Conservation (phyloP, 768 basidiomycete species). For the Phylloporus scabripes region DNA sequence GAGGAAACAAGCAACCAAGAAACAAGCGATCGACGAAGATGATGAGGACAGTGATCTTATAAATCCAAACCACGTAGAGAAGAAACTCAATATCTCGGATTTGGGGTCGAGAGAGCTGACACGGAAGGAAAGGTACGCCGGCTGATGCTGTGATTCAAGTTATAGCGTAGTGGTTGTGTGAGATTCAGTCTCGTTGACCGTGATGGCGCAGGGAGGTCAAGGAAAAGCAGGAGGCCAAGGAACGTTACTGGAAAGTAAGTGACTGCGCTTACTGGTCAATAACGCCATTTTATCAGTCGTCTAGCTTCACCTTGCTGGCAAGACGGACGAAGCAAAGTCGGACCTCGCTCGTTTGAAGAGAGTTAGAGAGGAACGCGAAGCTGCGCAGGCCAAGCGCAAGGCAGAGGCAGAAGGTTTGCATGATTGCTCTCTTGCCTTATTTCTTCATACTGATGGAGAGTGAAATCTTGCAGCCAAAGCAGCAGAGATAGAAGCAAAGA, state of each 20-base stretch:
- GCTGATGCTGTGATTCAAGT: neutral
- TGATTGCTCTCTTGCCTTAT: neutral
- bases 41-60: constrained; percentile 66
- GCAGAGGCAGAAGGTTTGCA: constrained; percentile 79
- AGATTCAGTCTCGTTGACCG: neutral
- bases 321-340: constrained; percentile 86
- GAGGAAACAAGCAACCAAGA: constrained; percentile 63
- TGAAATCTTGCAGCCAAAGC: constrained; percentile 47
- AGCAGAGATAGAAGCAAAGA: constrained; percentile 59
- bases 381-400: constrained; percentile 79
- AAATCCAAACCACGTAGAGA: constrained; percentile 73
- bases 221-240: constrained; percentile 86
- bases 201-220: constrained; percentile 65
- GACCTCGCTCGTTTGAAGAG: constrained; percentile 83
- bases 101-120: constrained; percentile 59
- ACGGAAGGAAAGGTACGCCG: constrained; percentile 56
- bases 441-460: neutral
- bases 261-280: neutral
- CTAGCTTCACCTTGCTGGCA: constrained; percentile 70
- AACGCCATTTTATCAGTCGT: neutral
- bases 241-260: constrained; percentile 79
- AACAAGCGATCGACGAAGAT: constrained; percentile 40
- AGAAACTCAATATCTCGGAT: constrained; percentile 74
- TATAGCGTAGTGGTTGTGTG: neutral
- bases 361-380: constrained; percentile 85